phyloP scores from a whole-genome alignment of 805 yeast species.

The Kazachstania taianensis region DNA sequence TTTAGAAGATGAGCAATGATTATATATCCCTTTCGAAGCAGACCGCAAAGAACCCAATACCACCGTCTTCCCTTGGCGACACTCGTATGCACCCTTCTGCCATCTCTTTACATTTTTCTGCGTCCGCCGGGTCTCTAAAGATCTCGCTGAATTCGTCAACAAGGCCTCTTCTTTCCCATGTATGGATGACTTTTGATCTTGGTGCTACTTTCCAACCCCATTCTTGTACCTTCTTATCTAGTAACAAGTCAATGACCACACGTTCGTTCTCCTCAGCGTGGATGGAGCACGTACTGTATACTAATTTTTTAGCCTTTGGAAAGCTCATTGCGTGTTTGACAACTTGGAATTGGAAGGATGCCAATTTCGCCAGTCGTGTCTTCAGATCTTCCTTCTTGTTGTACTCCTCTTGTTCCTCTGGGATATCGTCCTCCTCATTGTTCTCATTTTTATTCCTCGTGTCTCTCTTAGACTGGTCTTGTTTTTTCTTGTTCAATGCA shows the following conservation, averaged over 20 bases:
- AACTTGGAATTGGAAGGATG: slow-evolving; percentile 80
- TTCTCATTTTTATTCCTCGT: slow-evolving; percentile 31
- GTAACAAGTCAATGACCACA: slow-evolving; percentile 71
- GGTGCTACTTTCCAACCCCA: slow-evolving; percentile 68
- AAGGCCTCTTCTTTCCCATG: slow-evolving; percentile 82
- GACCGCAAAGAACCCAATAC: slow-evolving; percentile 98
- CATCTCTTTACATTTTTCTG: slow-evolving; percentile 39
- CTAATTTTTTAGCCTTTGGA: slow-evolving; percentile 67
- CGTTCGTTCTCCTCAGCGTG: slow-evolving; percentile 91
- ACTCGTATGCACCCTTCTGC: slow-evolving; percentile 87
- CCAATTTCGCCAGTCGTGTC: slow-evolving; percentile 47
- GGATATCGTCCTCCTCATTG: not conserved
- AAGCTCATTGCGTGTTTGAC: slow-evolving; percentile 81
- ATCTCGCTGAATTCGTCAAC: slow-evolving; percentile 52
- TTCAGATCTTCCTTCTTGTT: slow-evolving; percentile 37
- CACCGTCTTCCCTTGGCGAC: slow-evolving; percentile 83
- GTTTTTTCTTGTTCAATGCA: slow-evolving; percentile 25
- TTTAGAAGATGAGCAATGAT: not conserved
- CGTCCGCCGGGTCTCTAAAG: slow-evolving; percentile 32
- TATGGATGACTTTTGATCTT: slow-evolving; percentile 58
- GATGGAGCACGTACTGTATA: slow-evolving; percentile 91
- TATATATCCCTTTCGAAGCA: slow-evolving; percentile 45
- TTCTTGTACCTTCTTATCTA: slow-evolving; percentile 50
- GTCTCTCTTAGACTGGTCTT: slow-evolving; percentile 27
- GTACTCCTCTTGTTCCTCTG: slow-evolving; percentile 28